phyloP scores from a whole-genome alignment of 2,329 filamentous ascomycete species.

The Ramularia collo-cygni region DNA sequence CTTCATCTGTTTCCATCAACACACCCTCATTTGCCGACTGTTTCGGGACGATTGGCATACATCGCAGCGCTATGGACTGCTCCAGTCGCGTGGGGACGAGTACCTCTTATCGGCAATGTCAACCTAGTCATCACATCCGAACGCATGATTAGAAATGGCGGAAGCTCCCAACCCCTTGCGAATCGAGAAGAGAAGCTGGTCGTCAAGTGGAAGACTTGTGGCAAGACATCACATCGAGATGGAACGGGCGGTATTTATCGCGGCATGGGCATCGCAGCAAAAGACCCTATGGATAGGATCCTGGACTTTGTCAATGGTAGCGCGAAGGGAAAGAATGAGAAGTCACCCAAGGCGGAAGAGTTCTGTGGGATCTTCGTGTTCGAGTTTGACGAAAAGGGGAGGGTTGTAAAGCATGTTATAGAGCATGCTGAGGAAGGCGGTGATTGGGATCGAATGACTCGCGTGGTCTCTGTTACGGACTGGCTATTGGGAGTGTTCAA shows the following conservation, averaged over 20 bases:
- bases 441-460: constrained; percentile 76
- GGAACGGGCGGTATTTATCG: constrained; percentile 42
- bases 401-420: constrained; percentile 82
- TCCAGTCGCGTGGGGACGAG: constrained; percentile 87
- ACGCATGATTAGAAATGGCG: constrained; percentile 64
- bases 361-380: constrained; percentile 93
- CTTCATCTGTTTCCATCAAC: constrained; percentile 64
- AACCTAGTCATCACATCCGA: constrained; percentile 81
- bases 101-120: constrained; percentile 87
- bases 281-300: constrained; percentile 49
- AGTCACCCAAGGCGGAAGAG: constrained; percentile 47
- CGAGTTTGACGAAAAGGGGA: constrained; percentile 82
- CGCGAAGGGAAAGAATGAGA: constrained; percentile 35
- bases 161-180: constrained; percentile 31
- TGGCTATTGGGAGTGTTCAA: constrained; percentile 81
- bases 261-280: constrained; percentile 25
- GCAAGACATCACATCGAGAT: constrained; percentile 42
- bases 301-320: constrained; percentile 48
- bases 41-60: constrained; percentile 84
- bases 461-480: constrained; percentile 85
- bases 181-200: constrained; percentile 68
- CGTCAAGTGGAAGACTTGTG: constrained; percentile 77
- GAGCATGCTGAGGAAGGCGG: constrained; percentile 82
- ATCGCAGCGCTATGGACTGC: constrained; percentile 92
- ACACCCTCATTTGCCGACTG: constrained; percentile 83